Base-by-base conservation (phyloP, 1,284 basidiomycete genomes). In the Lignosus rhinocerotis region DNA sequence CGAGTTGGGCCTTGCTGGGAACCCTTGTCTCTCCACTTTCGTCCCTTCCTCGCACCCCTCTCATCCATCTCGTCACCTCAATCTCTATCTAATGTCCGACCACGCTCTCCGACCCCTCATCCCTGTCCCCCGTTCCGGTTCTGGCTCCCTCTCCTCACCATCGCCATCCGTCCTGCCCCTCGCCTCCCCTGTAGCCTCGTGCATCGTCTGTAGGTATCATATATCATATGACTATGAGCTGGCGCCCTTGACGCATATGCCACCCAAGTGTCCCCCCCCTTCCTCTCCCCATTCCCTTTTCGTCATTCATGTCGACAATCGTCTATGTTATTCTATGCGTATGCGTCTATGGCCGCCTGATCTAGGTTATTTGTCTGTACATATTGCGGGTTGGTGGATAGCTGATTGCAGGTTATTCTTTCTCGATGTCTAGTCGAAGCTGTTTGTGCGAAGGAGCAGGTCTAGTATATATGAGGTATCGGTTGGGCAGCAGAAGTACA, bases 231-330 rank as follows among this genome's bases (percentile, higher is more conserved):
- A 17, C 25, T 56, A 51, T 56, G 49, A 7, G 39, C 38, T 16
- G 8, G 32, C 46, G 10, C 50, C 55, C 33, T 47, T 53, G 55
- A 51, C 55, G 55, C 49, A 56, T 56, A 56, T 51, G 55, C 48
- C 42, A 17, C 54, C 41, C 48, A 39, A 38, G n/a, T 34, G 21
- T 17, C 3, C 11, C n/a, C 17, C 14, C 41, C 12, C 32, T 36
- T 32, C 54, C 36, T 32, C 32, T 43, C 33, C 39, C 43, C 32
- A 10, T 6, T 32, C 19, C 31, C 47, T 3, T 25, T 17, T 7
- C 36, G 11, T 30, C 42, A 25, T 10, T 16, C 25, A 44, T 33
- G 33, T 39, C 36, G 32, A 30, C 33, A 19, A 33, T 44, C 41
- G 48, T 45, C 34, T 51, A 56, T 56, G 55, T 33, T 51, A 32